phyloP scores from a whole-genome alignment of 2,329 filamentous ascomycete species.

The Alternaria rosae region DNA sequence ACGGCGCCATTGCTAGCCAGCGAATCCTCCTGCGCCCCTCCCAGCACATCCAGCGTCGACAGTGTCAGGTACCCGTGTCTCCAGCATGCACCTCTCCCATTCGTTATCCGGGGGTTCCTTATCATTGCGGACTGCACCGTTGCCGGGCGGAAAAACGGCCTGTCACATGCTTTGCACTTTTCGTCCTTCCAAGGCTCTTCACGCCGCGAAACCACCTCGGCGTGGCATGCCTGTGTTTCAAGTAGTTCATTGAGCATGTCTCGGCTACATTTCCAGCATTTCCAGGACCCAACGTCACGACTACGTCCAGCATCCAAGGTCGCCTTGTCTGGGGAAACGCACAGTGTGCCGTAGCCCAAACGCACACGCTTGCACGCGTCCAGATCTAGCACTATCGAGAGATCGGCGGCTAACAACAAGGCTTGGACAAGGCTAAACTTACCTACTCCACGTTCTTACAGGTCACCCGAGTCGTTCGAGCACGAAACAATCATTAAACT shows the following conservation, averaged over 20 bases:
- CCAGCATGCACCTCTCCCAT: constrained; percentile 6
- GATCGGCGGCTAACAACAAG: constrained; percentile 4
- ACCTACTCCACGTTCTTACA: constrained; percentile 2
- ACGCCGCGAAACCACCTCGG: constrained; percentile 22
- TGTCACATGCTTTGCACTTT: constrained; percentile 15
- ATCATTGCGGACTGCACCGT: constrained; percentile 3
- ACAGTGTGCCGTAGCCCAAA: background rate
- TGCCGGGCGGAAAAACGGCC: constrained; percentile 13
- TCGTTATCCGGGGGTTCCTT: constrained; percentile 1
- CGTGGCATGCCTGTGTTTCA: constrained; percentile 36
- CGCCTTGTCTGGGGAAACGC: constrained; percentile 5
- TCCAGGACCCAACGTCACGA: background rate
- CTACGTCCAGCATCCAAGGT: constrained; percentile 7
- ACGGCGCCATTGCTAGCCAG: constrained; percentile 24
- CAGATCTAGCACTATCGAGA: constrained; percentile 7
- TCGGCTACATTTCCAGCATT: background rate
- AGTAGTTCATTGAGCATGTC: no score
- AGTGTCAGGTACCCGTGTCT: constrained; percentile 26
- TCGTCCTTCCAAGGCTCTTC: constrained; percentile 20
- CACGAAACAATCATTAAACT: constrained; percentile 2
- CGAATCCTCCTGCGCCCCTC: constrained; percentile 22
- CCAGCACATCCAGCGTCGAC: constrained; percentile 4
- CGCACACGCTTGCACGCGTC: background rate
- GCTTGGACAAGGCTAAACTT: constrained; percentile 5
- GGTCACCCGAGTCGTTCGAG: background rate